Evolutionary conservation across 192 early-diverging fungal species (phyloP), one percentile per base, ranked within the genome.

Genomic region (Pilaira anomala): DNA sequence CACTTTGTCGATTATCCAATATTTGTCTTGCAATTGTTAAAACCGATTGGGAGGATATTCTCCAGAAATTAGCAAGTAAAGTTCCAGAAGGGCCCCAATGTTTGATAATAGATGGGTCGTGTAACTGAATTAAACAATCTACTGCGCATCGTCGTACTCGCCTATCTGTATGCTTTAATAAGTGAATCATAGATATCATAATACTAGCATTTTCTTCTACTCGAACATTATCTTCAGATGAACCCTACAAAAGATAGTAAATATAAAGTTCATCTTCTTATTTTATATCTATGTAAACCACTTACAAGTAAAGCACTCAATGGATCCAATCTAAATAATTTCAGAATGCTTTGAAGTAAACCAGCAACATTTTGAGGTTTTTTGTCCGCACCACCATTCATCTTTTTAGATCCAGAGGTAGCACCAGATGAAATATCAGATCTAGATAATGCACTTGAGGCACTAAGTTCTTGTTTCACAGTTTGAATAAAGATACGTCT

Each of bases 1-100:
- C 84, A 11, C 80, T 77, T 54, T 82, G 80, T 64, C 80, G 81
- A 39, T 75, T 75, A 51, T 92, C 87, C 28, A 95, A 78, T 19
- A 94, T 74, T 61, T 89, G 83, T 7, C 81, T 76, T 39, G 86
- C 72, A 57, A 89, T 79, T 13, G 30, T 9, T 12, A 51, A 51
- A 5, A 41, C 22, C 18, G 79, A 68, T 74, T 80, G 68, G 7
- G 72, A 76, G 60, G 74, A 45, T 7, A 88, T 71, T 13, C 80
- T 85, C 93, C 93, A 95, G 65, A 90, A 89, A 3, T 78, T 86
- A 22, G 69, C 56, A 73, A 91, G 85, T 6, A 54, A 22, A 2
- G 75, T 74, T 0, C 82, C 87, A 30, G 74, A 73, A 42, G 89
- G 83, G 3, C 92, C 90, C 95, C 95, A 97, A 62, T 86, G 75